Conservation (phyloP, 2,329 filamentous ascomycete genomes). For the Microdochium trichocladiopsis region DNA sequence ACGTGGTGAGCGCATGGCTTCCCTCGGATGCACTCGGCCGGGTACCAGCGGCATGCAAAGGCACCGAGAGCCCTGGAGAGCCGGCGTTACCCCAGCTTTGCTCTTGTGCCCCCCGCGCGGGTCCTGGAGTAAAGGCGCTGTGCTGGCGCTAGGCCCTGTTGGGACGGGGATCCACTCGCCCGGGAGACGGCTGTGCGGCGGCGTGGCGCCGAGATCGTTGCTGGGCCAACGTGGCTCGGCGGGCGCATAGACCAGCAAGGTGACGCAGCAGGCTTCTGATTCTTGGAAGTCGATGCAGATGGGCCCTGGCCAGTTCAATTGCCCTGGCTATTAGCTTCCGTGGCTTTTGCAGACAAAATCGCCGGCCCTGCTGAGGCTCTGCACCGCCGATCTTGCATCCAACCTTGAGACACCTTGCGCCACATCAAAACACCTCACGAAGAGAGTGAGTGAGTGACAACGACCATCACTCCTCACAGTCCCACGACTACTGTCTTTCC, state of each 20-base stretch:
- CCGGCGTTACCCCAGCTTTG: background rate
- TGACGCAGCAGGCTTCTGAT: background rate
- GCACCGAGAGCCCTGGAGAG: background rate
- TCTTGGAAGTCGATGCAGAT: background rate
- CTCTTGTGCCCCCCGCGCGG: background rate
- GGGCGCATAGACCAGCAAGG: background rate
- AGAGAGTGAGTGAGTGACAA: too few relatives aligned
- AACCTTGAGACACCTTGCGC: background rate
- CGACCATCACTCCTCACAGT: too few relatives aligned
- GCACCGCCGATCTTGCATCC: background rate
- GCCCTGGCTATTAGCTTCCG: background rate
- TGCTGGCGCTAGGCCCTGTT: background rate
- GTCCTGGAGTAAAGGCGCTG: background rate
- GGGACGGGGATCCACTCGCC: background rate
- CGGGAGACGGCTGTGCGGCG: background rate
- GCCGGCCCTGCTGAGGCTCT: background rate
- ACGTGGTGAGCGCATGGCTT: conserved; percentile 1
- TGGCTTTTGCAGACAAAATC: background rate
- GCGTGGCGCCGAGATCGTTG: background rate
- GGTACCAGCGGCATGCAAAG: conserved; percentile 11
- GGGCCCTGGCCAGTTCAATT: background rate
- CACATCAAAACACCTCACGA: background rate
- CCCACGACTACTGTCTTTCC: too few relatives aligned
- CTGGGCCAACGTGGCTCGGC: background rate
- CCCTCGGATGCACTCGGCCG: background rate